Conservation (phyloP, 140 eudicot species). For the Erigeron philadelphicus region DNA sequence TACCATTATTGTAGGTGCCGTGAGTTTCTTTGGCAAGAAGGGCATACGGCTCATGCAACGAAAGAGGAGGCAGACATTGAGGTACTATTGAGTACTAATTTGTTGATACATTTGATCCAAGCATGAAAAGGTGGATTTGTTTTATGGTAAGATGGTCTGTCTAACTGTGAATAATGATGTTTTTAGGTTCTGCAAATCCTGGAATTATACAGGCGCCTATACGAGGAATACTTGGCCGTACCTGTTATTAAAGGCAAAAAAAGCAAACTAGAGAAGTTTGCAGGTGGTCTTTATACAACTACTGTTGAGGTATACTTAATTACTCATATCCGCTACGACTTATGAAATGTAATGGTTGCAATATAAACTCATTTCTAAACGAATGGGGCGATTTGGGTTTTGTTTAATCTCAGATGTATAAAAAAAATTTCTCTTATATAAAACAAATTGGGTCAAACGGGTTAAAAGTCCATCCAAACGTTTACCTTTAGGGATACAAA, state of each 20-base stretch:
- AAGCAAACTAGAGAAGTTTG: slow-evolving; percentile 90
- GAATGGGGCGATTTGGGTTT: too few species aligned
- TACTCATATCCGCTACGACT: neutral
- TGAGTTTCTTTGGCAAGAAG: slow-evolving; percentile 98
- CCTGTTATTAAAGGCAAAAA: slow-evolving; percentile 88
- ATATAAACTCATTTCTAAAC: too few species aligned
- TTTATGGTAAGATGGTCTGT: neutral
- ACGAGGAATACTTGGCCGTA: slow-evolving; percentile 89
- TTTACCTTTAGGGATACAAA: too few species aligned
- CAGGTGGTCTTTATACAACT: slow-evolving; percentile 91
- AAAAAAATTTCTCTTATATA: too few species aligned
- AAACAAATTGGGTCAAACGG: too few species aligned
- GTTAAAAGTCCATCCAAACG: too few species aligned
- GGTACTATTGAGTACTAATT: slow-evolving; percentile 38
- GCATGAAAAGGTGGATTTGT: neutral
- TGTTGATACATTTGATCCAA: neutral
- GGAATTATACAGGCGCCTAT: slow-evolving; percentile 77
- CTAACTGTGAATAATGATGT: slow-evolving; percentile 4
- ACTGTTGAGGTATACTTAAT: slow-evolving; percentile 68
- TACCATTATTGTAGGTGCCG: slow-evolving; percentile 57
- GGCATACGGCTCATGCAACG: slow-evolving; percentile 94
- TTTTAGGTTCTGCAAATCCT: slow-evolving; percentile 72
- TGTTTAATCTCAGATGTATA: too few species aligned
- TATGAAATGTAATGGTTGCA: neutral
- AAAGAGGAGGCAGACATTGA: slow-evolving; percentile 84